phyloP scores from a whole-genome alignment of 805 yeast genomes.

The Wickerhamomyces sydowiorum region DNA sequence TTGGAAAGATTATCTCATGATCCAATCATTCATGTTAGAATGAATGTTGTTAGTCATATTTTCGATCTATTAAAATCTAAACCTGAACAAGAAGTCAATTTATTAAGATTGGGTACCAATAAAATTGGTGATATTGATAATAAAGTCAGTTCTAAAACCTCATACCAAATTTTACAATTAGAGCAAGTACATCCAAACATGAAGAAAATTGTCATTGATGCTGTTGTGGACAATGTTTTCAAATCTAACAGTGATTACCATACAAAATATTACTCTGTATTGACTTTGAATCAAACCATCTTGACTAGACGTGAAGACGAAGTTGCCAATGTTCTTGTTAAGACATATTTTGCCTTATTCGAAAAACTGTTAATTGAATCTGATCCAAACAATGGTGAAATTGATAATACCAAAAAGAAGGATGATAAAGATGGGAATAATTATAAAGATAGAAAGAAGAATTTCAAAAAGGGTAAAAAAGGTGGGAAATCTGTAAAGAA shows the following conservation, averaged over 20 bases:
- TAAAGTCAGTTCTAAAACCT: conserved; percentile 84
- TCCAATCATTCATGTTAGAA: conserved; percentile 81
- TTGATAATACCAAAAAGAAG: conserved; percentile 33
- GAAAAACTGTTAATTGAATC: conserved; percentile 74
- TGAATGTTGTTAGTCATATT: conserved; percentile 68
- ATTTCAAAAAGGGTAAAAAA: conserved; percentile 75
- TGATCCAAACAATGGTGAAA: conserved; percentile 41
- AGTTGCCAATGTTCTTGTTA: conserved; percentile 79
- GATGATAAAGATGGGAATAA: conserved; percentile 35
- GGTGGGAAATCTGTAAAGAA: conserved; percentile 79
- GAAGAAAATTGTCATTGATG: conserved; percentile 75
- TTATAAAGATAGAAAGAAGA: conserved; percentile 64
- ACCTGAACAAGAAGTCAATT: conserved; percentile 95
- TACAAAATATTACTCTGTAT: conserved; percentile 79
- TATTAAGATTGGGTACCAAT: conserved; percentile 83
- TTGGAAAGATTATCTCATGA: conserved; percentile 85
- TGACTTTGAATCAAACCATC: conserved; percentile 90
- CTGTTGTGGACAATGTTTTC: conserved; percentile 76
- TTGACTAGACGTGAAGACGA: conserved; percentile 69
- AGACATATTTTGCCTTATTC: conserved; percentile 80
- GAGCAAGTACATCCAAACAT: conserved; percentile 95
- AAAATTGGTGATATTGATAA: conserved; percentile 91
- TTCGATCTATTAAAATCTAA: conserved; percentile 76
- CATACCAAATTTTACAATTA: conserved; percentile 70
- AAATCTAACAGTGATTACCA: conserved; percentile 77